Evolutionary conservation across 805 yeast genomes (phyloP), one percentile per base, ranked within the genome.

Genomic region (Candida mattraensis): DNA sequence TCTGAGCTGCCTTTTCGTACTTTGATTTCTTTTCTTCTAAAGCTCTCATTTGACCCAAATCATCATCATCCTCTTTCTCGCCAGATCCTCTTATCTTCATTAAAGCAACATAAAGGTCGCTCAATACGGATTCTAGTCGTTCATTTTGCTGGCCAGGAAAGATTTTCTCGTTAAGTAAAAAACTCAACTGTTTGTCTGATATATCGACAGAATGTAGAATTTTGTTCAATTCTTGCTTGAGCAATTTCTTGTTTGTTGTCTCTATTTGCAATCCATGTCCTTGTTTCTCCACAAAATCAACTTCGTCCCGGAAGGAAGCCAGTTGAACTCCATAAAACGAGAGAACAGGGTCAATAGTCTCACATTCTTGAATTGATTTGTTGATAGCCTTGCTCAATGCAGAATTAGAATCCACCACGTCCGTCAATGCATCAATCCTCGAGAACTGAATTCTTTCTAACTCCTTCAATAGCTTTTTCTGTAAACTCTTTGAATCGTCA

Each of bases 241-340:
- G 65, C n/a, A 71, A 56, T 50, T 85, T 86, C 58, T 84, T 85
- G 61, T 89, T 89, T 28, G 86, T 79, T 5, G 91, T 77, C 47
- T 80, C 81, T 5, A 89, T 82, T 60, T 89, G 96, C 12, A 87
- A 60, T 31, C 95, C 95, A 49, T 83, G 78, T 3, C 89, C 80
- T 53, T 82, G 84, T 22, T 69, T 67, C 53, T 87, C 95, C 26
- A 88, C 78, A 33, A 71, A 74, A 29, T 75, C 72, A 33, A 89
- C 77, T 42, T 84, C 91, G 3, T 77, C 77, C 10, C 80, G 73
- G 23, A 87, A 74, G 3, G 80, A 72, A 10, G 79, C 70, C 31
- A 82, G 60, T 43, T 81, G 85, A 45, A 80, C 79, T 11, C 76
- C 67, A 45, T 78, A 78, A 20, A 74, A 63, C 3, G 78, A 71